These are phyloP conservation scores for Taphrina flavorubra DNA, from an alignment of 1,139 yeast genomes.

Conservation along the genomic window DNA sequence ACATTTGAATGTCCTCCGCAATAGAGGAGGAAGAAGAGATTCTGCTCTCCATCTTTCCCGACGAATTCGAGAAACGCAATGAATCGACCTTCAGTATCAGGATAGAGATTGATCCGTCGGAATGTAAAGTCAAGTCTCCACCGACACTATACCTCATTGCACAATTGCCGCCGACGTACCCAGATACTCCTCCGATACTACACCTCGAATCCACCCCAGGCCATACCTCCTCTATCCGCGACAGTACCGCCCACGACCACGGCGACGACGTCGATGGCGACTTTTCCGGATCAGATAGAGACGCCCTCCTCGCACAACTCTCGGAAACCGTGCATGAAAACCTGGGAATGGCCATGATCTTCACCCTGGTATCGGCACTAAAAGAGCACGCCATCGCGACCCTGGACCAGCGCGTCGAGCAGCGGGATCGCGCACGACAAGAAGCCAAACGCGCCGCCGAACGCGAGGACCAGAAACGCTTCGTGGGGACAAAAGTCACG, in stretches of 20 bases:
- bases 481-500: slow-evolving; percentile 79
- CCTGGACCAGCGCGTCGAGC: slow-evolving; percentile 63
- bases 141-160: slow-evolving; percentile 28
- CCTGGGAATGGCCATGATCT: slow-evolving; percentile 83
- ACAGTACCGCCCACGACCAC: slow-evolving; percentile 46
- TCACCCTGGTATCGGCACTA: slow-evolving; percentile 72
- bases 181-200: slow-evolving; percentile 36
- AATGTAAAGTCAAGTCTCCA: slow-evolving; percentile 10
- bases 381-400: slow-evolving; percentile 77
- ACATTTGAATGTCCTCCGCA: slow-evolving; percentile 33
- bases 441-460: slow-evolving; percentile 66
- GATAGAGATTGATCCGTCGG: slow-evolving; percentile 32
- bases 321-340: slow-evolving; percentile 71
- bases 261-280: slow-evolving; percentile 49
- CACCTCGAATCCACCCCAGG: slow-evolving; percentile 16
- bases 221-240: no score
- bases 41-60: slow-evolving; percentile 43
- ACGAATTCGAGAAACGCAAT: slow-evolving; percentile 35
- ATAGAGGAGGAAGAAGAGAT: slow-evolving; percentile 42
- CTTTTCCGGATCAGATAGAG: slow-evolving; percentile 48
- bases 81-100: slow-evolving; percentile 38
- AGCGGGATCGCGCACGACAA: slow-evolving; percentile 57
- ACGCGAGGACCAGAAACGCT: slow-evolving; percentile 60
- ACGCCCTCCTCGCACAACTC: slow-evolving; percentile 55
- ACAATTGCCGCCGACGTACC: slow-evolving; percentile 25